These are phyloP conservation scores for Starmerella ratchasimensis DNA, from an alignment of 805 yeast genomes.

Conservation along the genomic window DNA sequence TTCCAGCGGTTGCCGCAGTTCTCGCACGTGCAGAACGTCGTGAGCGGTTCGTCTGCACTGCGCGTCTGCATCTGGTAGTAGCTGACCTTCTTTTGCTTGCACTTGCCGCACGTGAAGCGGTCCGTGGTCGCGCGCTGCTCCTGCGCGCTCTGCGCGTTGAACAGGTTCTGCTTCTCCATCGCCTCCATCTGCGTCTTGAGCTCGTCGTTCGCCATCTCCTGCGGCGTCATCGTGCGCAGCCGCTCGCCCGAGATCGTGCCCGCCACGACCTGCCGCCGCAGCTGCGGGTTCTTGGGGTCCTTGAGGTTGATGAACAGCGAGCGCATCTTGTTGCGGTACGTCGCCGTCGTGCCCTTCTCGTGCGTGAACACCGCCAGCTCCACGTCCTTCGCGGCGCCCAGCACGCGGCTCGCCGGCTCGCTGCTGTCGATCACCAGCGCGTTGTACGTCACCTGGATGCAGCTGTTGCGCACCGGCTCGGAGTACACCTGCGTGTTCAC, in stretches of 20 bases:
- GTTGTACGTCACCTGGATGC: conserved; percentile 71
- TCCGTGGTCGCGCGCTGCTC: conserved; percentile 93
- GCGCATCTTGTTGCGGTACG: conserved; percentile 71
- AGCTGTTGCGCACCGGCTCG: conserved; percentile 70
- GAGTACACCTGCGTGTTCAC: conserved; percentile 55
- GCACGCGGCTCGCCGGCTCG: conserved; percentile 43
- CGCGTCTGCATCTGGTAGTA: conserved; percentile 97
- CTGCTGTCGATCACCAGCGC: conserved; percentile 75
- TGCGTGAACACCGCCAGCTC: conserved; percentile 56
- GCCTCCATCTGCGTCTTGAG: conserved; percentile 74
- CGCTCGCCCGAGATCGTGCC: conserved; percentile 55
- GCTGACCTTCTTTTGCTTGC: conserved; percentile 92
- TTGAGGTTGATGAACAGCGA: conserved; percentile 76
- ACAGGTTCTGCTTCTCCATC: conserved; percentile 74
- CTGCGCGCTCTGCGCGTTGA: conserved; percentile 95
- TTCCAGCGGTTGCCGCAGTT: conserved; percentile 98
- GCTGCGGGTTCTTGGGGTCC: conserved; percentile 77
- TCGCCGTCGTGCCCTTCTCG: conserved; percentile 40
- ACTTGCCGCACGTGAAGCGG: conserved; percentile 92
- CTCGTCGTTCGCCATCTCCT: conserved; percentile 89
- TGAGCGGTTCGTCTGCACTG: conserved; percentile 96
- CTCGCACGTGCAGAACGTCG: conserved; percentile 96
- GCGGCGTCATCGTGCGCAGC: conserved; percentile 73
- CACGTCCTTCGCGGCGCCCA: conserved; percentile 52
- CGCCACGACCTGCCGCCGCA: conserved; percentile 51